Conservation (phyloP, 1,284 basidiomycete genomes). For the Meira miltonrushii region DNA sequence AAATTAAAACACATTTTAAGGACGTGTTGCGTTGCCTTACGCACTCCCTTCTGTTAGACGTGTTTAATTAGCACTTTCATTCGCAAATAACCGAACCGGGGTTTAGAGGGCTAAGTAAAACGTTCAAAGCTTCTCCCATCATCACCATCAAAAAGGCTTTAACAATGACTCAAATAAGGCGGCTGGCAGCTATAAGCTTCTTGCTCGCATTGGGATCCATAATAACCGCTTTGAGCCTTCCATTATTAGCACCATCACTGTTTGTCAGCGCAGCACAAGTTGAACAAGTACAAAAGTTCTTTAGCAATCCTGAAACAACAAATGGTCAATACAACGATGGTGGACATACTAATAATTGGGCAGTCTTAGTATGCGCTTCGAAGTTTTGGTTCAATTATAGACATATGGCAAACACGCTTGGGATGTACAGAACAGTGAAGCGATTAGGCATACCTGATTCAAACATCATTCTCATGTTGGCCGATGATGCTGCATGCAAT, state of each 20-base stretch:
- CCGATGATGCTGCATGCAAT: constrained; percentile 93
- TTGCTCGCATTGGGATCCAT: neutral
- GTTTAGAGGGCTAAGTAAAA: no score
- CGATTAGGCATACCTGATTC: constrained; percentile 94
- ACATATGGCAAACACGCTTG: constrained; percentile 97
- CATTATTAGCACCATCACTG: constrained; percentile 14
- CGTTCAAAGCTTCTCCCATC: no score
- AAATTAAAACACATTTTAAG: no score
- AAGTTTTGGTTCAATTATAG: constrained; percentile 98
- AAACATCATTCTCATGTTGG: constrained; percentile 97
- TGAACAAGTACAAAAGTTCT: constrained; percentile 20
- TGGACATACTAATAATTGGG: constrained; percentile 82
- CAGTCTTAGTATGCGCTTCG: constrained; percentile 87
- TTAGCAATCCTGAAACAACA: neutral
- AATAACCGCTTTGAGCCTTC: constrained; percentile 1
- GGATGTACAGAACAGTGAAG: constrained; percentile 98
- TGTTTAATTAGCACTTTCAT: no score
- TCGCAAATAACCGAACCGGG: no score
- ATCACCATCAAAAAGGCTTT: no score
- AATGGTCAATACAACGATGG: constrained; percentile 7
- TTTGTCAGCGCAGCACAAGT: constrained; percentile 17
- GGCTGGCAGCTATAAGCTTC: no score
- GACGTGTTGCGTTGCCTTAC: no score
- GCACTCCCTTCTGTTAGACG: no score
- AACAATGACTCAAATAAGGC: no score